Evolutionary conservation across 768 basidiomycete species (phyloP).

Genomic region (Trametes cubensis): DNA sequence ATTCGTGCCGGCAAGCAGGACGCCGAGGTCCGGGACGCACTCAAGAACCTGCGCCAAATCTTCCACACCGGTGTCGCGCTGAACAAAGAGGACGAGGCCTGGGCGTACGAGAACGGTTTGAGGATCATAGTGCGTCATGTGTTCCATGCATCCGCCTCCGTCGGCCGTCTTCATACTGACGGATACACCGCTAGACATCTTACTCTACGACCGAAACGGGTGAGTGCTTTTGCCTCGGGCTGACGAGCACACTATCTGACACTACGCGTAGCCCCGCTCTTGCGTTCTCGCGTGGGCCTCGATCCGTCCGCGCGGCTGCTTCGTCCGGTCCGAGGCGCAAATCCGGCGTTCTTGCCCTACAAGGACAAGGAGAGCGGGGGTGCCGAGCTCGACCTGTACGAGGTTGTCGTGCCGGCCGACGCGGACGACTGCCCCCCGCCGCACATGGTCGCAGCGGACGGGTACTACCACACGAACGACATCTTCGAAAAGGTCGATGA

Average conservation of each 20-base stretch:
- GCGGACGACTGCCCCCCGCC: slow-evolving; percentile 27
- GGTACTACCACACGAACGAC: slow-evolving; percentile 27
- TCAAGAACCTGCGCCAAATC: slow-evolving; percentile 17
- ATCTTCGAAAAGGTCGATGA: slow-evolving; percentile 27
- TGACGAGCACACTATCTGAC: background rate
- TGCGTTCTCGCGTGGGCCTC: background rate
- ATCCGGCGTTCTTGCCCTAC: slow-evolving; percentile 14
- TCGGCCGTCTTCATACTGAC: background rate
- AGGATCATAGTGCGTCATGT: slow-evolving; percentile 9
- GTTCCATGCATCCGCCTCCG: background rate
- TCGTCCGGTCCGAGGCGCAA: slow-evolving; percentile 12
- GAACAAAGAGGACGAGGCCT: slow-evolving; percentile 24
- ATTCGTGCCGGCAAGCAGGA: slow-evolving; percentile 16
- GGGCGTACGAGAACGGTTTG: slow-evolving; percentile 18
- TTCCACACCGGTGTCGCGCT: slow-evolving; percentile 26
- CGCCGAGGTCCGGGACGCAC: slow-evolving; percentile 6
- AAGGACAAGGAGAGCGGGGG: background rate
- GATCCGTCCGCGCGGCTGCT: slow-evolving; percentile 15
- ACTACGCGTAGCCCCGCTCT: background rate
- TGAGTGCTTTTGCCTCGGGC: background rate
- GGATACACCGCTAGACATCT: background rate
- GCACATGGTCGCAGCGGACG: slow-evolving; percentile 20
- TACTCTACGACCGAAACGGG: slow-evolving; percentile 24
- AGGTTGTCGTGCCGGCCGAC: slow-evolving; percentile 11
- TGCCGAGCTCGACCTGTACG: slow-evolving; percentile 13